These are phyloP conservation scores for Mycena rosella DNA, from an alignment of 768 basidiomycete genomes.

Conservation along the genomic window DNA sequence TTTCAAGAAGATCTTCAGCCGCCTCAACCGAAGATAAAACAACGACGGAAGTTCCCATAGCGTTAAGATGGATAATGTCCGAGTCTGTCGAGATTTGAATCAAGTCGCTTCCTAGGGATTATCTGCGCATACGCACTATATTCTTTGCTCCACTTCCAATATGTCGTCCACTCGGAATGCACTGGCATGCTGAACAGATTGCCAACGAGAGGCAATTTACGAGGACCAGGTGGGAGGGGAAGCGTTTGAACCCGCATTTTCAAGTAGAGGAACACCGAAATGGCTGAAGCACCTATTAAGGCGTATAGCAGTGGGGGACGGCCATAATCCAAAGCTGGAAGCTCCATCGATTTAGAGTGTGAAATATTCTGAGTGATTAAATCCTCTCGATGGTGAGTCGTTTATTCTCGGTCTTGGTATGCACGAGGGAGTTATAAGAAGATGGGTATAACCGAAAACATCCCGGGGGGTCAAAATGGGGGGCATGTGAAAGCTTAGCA, in stretches of 20 bases:
- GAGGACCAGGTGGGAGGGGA: constrained; percentile 45
- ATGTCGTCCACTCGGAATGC: constrained; percentile 38
- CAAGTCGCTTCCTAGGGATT: no score
- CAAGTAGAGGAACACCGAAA: background rate
- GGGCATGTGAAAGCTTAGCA: no score
- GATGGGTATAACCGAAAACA: no score
- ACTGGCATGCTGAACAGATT: constrained; percentile 41
- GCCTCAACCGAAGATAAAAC: constrained; percentile 24
- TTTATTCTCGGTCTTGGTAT: no score
- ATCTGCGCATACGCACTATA: constrained; percentile 36
- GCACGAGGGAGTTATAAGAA: no score
- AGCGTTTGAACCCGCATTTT: background rate
- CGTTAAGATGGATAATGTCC: constrained; percentile 43
- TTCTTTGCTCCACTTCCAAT: constrained; percentile 41
- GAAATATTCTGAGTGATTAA: no score
- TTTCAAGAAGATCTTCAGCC: constrained; percentile 17
- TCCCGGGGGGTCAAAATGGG: no score
- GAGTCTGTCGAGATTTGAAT: constrained; percentile 24
- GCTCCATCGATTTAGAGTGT: no score
- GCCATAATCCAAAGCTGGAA: no score
- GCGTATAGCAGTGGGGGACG: no score
- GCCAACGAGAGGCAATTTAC: constrained; percentile 42
- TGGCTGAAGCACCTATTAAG: background rate
- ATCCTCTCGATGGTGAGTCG: no score
- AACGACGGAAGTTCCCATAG: constrained; percentile 38